phyloP scores from a whole-genome alignment of 805 yeast species.

The Ogataea chonburiensis region DNA sequence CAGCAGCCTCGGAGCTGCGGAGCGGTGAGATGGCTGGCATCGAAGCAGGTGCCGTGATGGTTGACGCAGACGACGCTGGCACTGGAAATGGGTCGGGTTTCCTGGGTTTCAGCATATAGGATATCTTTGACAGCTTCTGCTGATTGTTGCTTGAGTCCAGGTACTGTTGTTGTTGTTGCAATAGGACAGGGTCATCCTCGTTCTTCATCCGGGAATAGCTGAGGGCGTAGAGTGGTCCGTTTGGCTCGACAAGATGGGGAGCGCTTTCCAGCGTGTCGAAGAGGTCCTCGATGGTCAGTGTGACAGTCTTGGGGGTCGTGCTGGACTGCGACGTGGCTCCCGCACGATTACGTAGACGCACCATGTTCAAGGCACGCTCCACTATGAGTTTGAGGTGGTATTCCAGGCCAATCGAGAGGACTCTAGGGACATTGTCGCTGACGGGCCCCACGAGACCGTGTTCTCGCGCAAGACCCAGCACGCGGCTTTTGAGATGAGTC shows the following conservation, averaged over 20 bases:
- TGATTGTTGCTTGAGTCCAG: constrained; percentile 13
- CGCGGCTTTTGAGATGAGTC: constrained; percentile 61
- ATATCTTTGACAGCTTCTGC: constrained; percentile 27
- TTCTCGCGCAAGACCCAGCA: constrained; percentile 84
- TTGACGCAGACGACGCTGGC: constrained; percentile 21
- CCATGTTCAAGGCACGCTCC: constrained; percentile 72
- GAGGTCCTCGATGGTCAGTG: constrained; percentile 64
- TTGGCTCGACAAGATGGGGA: constrained; percentile 68
- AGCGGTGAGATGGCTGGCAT: constrained; percentile 14
- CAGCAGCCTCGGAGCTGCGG: constrained; percentile 1
- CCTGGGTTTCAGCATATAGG: constrained; percentile 29
- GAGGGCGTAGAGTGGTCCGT: constrained; percentile 56
- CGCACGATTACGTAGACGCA: constrained; percentile 55
- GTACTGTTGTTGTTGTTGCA: constrained; percentile 19
- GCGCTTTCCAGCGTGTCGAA: constrained; percentile 59
- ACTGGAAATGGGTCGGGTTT: constrained; percentile 3
- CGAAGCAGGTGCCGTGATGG: constrained; percentile 20
- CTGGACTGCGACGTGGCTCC: not conserved
- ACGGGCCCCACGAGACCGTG: constrained; percentile 83
- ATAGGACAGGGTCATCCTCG: constrained; percentile 45
- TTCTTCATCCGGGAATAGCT: constrained; percentile 50
- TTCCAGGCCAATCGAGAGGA: constrained; percentile 79
- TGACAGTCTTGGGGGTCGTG: constrained; percentile 30
- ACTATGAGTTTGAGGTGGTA: constrained; percentile 70
- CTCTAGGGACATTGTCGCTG: constrained; percentile 74